Evolutionary conservation across 2,329 filamentous ascomycete species (phyloP), one percentile per base, ranked within the genome.

Genomic region (Aspergillus quadrilineatus): DNA sequence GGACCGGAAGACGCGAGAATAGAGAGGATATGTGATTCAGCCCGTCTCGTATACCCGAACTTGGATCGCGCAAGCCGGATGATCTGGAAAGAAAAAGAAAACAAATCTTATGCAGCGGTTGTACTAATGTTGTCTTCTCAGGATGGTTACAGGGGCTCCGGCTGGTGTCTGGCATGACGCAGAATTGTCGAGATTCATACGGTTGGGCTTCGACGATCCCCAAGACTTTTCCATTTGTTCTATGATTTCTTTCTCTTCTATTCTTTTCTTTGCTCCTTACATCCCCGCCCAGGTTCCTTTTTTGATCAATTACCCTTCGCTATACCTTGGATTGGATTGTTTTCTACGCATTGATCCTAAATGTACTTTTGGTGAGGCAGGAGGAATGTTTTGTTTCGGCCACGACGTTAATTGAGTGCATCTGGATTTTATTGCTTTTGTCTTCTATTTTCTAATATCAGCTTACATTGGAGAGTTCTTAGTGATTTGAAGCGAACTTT

Each of bases 321-420:
- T 55, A 51, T 60, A 57, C 53, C 51, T 56, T 41, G 51, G n/a
- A 37, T 56, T 56, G 61, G 62, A 68, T 66, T 63, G 64, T 64
- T 69, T 55, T 63, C 29, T 53, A 55, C 58, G 65, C 62, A 65
- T 64, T 59, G 59, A 65, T 58, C 63, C 59, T 59, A 60, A 62
- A 64, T 67, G 60, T 65, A 61, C 32, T 60, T 53, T 61, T 43
- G 62, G 60, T 58, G 56, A 62, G 59, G 60, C 56, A 59, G 62
- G 60, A 64, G 60, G 60, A 61, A 63, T 63, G 59, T 60, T 68
- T 62, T 63, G 59, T 60, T 68, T 62, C 60, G 60, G 66, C 62
- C 60, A 64, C 65, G 66, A 67, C 63, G 61, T 63, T 61, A 63
- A 61, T 60, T 63, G 54, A 60, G 43, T 61, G 55, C 54, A 61